phyloP scores from a whole-genome alignment of 768 basidiomycete species.

The Zangia roseola region DNA sequence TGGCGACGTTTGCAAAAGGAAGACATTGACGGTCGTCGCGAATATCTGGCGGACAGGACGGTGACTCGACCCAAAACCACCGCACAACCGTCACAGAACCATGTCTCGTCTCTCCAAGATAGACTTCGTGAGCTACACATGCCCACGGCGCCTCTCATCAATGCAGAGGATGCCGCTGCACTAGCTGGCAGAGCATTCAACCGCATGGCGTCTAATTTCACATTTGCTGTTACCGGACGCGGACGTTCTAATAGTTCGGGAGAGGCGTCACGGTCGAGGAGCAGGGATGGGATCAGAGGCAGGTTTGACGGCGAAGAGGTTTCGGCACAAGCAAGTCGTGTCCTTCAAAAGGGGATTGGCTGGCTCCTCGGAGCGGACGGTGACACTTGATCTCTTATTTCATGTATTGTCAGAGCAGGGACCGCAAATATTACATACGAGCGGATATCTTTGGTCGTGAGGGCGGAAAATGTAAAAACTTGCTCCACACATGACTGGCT shows the following conservation, averaged over 20 bases:
- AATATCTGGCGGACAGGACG: constrained; percentile 34
- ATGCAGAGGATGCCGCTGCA: constrained; percentile 77
- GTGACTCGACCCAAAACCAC: constrained; percentile 12
- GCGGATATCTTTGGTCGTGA: too few relatives aligned
- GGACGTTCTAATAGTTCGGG: constrained; percentile 22
- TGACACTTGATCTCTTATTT: constrained; percentile 5
- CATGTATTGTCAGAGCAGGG: background rate
- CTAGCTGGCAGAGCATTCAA: constrained; percentile 78
- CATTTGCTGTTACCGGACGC: constrained; percentile 56
- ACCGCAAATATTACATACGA: constrained; percentile 14
- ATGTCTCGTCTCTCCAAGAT: constrained; percentile 54
- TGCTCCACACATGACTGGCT: too few relatives aligned
- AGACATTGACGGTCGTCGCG: constrained; percentile 51
- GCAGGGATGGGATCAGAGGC: constrained; percentile 40
- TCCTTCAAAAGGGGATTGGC: constrained; percentile 87
- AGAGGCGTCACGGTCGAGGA: constrained; percentile 30
- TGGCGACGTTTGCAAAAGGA: constrained; percentile 79
- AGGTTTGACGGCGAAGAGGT: constrained; percentile 58
- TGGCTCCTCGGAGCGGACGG: constrained; percentile 94
- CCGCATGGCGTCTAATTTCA: constrained; percentile 72
- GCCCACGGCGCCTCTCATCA: constrained; percentile 64
- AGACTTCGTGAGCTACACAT: constrained; percentile 67
- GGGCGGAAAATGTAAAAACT: too few relatives aligned
- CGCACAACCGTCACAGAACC: constrained; percentile 29
- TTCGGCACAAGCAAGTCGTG: constrained; percentile 71